phyloP scores from a whole-genome alignment of 2,329 filamentous ascomycete species.

The Didymellaceae sp. region DNA sequence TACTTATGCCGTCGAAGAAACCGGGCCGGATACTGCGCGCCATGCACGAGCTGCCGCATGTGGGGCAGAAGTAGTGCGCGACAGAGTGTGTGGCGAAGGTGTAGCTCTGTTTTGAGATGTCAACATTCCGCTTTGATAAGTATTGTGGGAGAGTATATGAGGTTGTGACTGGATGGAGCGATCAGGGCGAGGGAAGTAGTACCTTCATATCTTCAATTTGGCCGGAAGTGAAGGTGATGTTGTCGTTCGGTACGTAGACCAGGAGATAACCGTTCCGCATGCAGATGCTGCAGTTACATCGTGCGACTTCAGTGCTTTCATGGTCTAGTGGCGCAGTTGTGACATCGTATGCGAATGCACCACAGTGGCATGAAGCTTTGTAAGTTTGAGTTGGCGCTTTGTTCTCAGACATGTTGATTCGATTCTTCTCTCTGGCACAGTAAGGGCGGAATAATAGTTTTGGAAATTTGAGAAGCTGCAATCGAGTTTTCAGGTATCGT shows the following conservation, averaged over 20 bases:
- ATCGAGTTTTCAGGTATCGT: slow-evolving; percentile 48
- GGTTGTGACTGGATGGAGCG: no score
- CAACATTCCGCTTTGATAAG: neutral
- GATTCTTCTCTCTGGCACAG: neutral
- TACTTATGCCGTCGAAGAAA: slow-evolving; percentile 26
- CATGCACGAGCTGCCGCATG: slow-evolving; percentile 39
- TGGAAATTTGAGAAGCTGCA: no score
- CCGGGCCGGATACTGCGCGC: slow-evolving; percentile 21
- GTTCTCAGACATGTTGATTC: slow-evolving; percentile 45
- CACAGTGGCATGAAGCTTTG: slow-evolving; percentile 62
- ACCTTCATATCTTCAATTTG: slow-evolving; percentile 27
- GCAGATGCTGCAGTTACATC: slow-evolving; percentile 64
- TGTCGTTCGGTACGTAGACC: slow-evolving; percentile 39
- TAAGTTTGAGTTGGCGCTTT: slow-evolving; percentile 53
- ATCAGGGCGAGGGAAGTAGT: neutral
- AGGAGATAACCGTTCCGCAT: slow-evolving; percentile 60
- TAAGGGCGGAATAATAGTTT: neutral
- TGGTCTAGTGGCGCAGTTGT: slow-evolving; percentile 58
- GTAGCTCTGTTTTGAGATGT: slow-evolving; percentile 30
- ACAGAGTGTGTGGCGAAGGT: slow-evolving; percentile 30
- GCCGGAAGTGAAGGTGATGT: slow-evolving; percentile 30
- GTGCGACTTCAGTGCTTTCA: slow-evolving; percentile 49
- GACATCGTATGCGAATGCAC: slow-evolving; percentile 58
- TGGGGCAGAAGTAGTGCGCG: slow-evolving; percentile 38
- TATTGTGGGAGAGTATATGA: no score